Evolutionary conservation across 192 early-diverging fungal genomes (phyloP), one percentile per base, ranked within the genome.

Genomic region (Ambispora gerdemannii): DNA sequence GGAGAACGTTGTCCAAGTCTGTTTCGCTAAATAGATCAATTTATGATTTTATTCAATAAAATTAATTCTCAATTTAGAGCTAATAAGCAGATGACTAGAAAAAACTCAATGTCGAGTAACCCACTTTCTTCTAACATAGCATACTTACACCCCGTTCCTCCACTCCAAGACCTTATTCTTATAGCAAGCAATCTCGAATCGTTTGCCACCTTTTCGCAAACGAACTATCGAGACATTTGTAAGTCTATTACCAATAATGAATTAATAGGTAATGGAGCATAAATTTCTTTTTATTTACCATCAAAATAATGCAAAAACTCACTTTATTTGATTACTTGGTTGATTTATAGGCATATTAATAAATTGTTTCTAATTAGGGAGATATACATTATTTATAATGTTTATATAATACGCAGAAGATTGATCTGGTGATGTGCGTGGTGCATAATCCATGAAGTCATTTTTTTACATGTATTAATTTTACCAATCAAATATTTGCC

Each of bases 81-180:
- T 34, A 36, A 3, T 32, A 27, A 27, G 24, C 30, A 36, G 25
- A 30, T 4, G 11, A 53, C 28, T n/a, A 55, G 2, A 60, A 53
- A 30, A 38, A 43, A 31, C 7, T n/a, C n/a, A n/a, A n/a, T n/a
- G n/a, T n/a, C n/a, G n/a, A n/a, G n/a, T n/a, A n/a, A n/a, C n/a
- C n/a, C n/a, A n/a, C n/a, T n/a, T n/a, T n/a, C n/a, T n/a, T n/a
- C n/a, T n/a, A n/a, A n/a, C n/a, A n/a, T n/a, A n/a, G n/a, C n/a
- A 43, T 15, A 78, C 86, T 72, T 86, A 94, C 91, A 95, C 90
- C 50, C 91, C 88, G 24, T 82, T 93, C 43, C 95, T 83, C 94
- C 94, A 97, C 78, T 99, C 95, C 66, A 92, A 79, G 33, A 97
- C 95, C 77, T 99, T 98, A 84, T 98, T 99, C 76, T 97, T 97